Evolutionary conservation across 2,329 filamentous ascomycete species (phyloP).

Genomic region (Dichotomopilus funicola): DNA sequence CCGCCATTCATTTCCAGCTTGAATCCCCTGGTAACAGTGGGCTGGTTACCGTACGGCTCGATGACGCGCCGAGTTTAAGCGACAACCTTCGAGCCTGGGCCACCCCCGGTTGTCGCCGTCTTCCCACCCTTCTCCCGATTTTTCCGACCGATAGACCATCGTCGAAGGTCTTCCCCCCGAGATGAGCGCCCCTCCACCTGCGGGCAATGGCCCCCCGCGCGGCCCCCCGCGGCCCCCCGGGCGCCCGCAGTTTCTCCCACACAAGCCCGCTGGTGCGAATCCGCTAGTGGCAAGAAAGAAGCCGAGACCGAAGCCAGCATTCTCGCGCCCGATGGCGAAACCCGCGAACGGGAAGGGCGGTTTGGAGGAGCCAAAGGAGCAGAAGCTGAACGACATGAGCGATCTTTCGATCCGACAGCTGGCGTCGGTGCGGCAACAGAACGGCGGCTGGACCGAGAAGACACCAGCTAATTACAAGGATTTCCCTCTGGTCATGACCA

Average conservation of each 20-base stretch:
- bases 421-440: constrained; percentile 36
- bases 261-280: constrained; percentile 45
- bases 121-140: not conserved
- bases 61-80: constrained; percentile 14
- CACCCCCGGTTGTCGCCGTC: not conserved
- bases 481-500: constrained; percentile 72
- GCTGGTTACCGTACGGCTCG: not conserved
- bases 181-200: constrained; percentile 40
- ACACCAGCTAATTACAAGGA: constrained; percentile 44
- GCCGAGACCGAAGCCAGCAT: constrained; percentile 32
- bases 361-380: constrained; percentile 20
- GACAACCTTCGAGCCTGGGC: not conserved
- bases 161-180: not conserved
- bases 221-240: not conserved
- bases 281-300: constrained; percentile 60
- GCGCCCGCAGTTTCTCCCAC: constrained; percentile 11
- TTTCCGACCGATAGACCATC: not conserved
- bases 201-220: constrained; percentile 22
- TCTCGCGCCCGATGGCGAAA: constrained; percentile 10
- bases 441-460: constrained; percentile 52
- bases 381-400: constrained; percentile 23
- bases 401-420: constrained; percentile 16
- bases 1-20: not conserved
- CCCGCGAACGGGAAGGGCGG: not conserved
- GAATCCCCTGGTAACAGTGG: not conserved